Conservation (phyloP, 1,284 basidiomycete genomes). For the Agroathelia rolfsii region DNA sequence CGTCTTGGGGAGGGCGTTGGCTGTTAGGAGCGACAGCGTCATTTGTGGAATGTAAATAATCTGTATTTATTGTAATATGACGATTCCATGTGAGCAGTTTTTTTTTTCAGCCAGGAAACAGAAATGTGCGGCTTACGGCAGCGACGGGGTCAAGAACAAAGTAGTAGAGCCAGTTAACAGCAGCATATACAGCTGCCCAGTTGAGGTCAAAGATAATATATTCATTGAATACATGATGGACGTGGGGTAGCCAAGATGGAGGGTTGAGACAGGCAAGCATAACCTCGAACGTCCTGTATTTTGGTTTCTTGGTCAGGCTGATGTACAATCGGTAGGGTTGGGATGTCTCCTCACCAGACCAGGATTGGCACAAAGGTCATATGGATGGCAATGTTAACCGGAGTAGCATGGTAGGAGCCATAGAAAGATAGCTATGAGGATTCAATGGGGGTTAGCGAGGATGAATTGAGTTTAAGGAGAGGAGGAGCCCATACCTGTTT, state of each 20-base stretch:
- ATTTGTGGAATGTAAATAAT: constrained; percentile 55
- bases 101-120: constrained; percentile 5
- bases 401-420: constrained; percentile 80
- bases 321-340: constrained; percentile 7
- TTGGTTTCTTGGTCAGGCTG: constrained; percentile 4
- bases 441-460: constrained; percentile 8
- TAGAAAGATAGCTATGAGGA: constrained; percentile 69
- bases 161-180: constrained; percentile 64
- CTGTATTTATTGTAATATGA: constrained; percentile 24
- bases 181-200: constrained; percentile 43
- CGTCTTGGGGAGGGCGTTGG: constrained; percentile 44
- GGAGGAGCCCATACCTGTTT: constrained; percentile 37
- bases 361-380: constrained; percentile 75
- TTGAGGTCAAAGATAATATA: constrained; percentile 66
- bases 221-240: constrained; percentile 45
- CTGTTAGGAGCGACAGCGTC: constrained; percentile 39
- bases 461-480: constrained; percentile 3
- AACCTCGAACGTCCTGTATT: constrained; percentile 53
- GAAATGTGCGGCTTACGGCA: constrained; percentile 43
- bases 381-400: constrained; percentile 73
- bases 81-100: background rate
- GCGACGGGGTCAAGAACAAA: constrained; percentile 66
- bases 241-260: constrained; percentile 44
- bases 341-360: constrained; percentile 64
- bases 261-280: constrained; percentile 41